Base-by-base conservation (phyloP, 2,329 filamentous ascomycete genomes). In the Corinectria fuckeliana region DNA sequence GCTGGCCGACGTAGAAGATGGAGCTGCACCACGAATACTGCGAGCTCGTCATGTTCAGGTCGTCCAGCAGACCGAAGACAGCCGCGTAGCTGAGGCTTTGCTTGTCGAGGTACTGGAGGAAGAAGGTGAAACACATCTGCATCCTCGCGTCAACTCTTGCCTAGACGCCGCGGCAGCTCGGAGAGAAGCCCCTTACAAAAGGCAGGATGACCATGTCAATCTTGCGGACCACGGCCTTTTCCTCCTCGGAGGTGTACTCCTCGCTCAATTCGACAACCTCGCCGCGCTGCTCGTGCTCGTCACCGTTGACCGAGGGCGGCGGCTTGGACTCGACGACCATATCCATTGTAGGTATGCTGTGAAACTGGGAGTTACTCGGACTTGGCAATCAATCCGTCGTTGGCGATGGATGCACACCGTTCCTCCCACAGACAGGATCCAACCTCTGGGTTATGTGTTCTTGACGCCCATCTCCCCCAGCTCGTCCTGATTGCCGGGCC, bases 21-120 rank as follows among this genome's bases (percentile, higher is more conserved):
- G 75, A 77, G 9, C 71, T 77, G 26, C 72, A 77, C 82, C 82
- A 84, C 1, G 80, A 82, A 62, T 82, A 84, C 51, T 85, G 75
- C 3, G 67, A 68, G 42, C 75, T 76, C 1, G 75, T 77, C 63
- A 84, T 69, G 0, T 78, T 67, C 7, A 84, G 72, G 56, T 83
- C 81, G 1, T 74, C 73, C 14, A 79, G 76, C 0, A 84, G 72
- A 7, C 80, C 81, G 59, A 81, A 78, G 41, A 81, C 76, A 20
- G 63, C 73, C 2, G 80, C 81, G 66, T 83, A 84, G 62, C 76
- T 80, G 1, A 84, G 72, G 56, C 76, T 80, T 49, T 83, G 81
- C 68, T 80, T 84, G 70, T 83, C 77, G 8, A 81, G 67, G 45
- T 80, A 80, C 47, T 80, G 76, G 5, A 80, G 67, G 42, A 81